A percentile compares a stretch with the other conserved stretches of the same genome.
These are phyloP conservation scores for Brachypodium distachyon DNA, from an alignment of 202 grass and related monocot genomes.

Conservation along the genomic window DNA sequence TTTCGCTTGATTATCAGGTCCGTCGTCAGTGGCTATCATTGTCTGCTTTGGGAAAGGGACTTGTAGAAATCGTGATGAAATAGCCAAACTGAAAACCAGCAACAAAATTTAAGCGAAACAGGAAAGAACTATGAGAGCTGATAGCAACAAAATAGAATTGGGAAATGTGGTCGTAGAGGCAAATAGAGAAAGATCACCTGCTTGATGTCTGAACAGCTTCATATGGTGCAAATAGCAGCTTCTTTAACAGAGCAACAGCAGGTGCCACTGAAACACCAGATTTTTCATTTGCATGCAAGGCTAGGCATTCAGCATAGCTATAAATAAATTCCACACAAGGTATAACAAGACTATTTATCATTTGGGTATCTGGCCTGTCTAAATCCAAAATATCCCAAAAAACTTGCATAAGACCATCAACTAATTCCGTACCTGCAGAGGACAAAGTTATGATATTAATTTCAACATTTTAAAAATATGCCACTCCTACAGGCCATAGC, in stretches of 20 bases:
- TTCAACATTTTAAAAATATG: background rate
- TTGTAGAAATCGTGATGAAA: conserved; percentile 96
- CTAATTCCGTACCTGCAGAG: conserved; percentile 73
- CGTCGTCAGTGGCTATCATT: conserved; percentile 87
- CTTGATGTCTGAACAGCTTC: conserved; percentile 95
- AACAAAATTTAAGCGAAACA: background rate
- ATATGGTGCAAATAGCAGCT: conserved; percentile 93
- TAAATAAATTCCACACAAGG: conserved; percentile 96
- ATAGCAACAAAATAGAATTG: background rate
- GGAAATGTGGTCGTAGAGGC: background rate
- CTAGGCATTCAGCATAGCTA: conserved; percentile 91
- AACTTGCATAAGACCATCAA: conserved; percentile 92
- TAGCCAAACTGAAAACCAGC: conserved; percentile 78
- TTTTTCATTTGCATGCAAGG: conserved; percentile 54
- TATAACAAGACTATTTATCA: conserved; percentile 88
- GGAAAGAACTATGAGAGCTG: background rate
- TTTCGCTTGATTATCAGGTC: conserved; percentile 55
- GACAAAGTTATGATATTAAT: background rate
- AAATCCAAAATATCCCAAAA: conserved; percentile 92
- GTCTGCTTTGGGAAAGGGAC: conserved; percentile 99
- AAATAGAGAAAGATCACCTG: conserved; percentile 54
- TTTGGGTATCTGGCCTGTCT: conserved; percentile 91
- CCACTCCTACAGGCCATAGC: background rate
- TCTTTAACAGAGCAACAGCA: conserved; percentile 77
- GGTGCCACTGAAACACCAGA: conserved; percentile 68